A percentile compares a stretch with the other conserved stretches of the same genome.
Conservation (phyloP, 2,329 filamentous ascomycete genomes). For the Aspergillus neotritici region DNA sequence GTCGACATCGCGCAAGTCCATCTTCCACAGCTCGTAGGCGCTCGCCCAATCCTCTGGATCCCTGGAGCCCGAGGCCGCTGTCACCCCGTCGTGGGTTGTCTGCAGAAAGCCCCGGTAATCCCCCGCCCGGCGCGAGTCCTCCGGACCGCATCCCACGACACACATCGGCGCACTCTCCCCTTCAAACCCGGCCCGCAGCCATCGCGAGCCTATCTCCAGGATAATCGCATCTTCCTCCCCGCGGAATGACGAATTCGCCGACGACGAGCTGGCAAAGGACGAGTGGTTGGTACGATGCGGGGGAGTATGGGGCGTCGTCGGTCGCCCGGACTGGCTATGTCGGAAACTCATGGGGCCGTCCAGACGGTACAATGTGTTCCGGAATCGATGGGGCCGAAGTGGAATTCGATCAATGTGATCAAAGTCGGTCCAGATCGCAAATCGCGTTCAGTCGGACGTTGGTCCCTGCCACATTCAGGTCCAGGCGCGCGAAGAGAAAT, state of each 20-base stretch:
- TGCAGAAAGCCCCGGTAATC: slow-evolving; percentile 70
- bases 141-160: slow-evolving; percentile 65
- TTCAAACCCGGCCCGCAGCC: slow-evolving; percentile 76
- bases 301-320: slow-evolving; percentile 57
- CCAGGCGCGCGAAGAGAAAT: too few species aligned
- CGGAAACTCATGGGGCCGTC: slow-evolving; percentile 23
- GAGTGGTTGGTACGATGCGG: slow-evolving; percentile 44
- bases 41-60: slow-evolving; percentile 41
- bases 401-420: too few species aligned
- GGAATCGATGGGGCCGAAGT: too few species aligned
- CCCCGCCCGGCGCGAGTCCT: slow-evolving; percentile 69
- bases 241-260: slow-evolving; percentile 53
- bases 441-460: too few species aligned
- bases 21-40: slow-evolving; percentile 66
- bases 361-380: too few species aligned
- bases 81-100: slow-evolving; percentile 47
- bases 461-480: too few species aligned
- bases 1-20: slow-evolving; percentile 67
- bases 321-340: slow-evolving; percentile 25
- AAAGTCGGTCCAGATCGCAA: neutral
- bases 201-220: slow-evolving; percentile 74
- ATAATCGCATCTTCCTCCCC: slow-evolving; percentile 80
- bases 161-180: slow-evolving; percentile 73
- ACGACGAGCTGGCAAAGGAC: slow-evolving; percentile 51
- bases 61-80: slow-evolving; percentile 22